Percentiles rank a stretch among this genome's conserved stretches.
These are phyloP conservation scores for Quercus suber DNA, from an alignment of 306 rosid genomes.

Conservation along the genomic window DNA sequence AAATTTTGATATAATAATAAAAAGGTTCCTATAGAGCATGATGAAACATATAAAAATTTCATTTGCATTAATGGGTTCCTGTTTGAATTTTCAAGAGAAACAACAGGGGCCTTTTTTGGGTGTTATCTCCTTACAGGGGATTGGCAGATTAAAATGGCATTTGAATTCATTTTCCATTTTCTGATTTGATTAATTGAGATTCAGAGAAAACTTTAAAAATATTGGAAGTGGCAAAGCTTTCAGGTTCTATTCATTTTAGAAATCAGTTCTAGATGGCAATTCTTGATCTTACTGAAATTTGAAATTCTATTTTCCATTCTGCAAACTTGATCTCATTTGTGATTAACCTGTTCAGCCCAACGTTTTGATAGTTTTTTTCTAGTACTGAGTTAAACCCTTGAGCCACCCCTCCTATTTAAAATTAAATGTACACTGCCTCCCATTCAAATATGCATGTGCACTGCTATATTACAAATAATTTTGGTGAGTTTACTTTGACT, in stretches of 20 bases:
- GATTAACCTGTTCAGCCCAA: neutral
- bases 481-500: neutral
- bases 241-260: neutral
- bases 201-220: neutral
- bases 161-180: neutral
- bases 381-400: neutral
- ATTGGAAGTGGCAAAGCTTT: neutral
- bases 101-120: too few relatives aligned
- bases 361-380: neutral
- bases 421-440: neutral
- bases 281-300: neutral
- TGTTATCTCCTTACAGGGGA: too few relatives aligned
- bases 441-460: neutral
- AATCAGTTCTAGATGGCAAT: neutral
- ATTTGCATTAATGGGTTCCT: neutral
- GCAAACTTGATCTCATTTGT: neutral
- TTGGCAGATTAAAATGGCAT: too few relatives aligned
- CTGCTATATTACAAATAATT: neutral
- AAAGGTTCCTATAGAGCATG: neutral
- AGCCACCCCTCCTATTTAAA: neutral
- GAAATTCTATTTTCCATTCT: neutral
- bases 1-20: conserved; percentile 5
- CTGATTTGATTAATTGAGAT: neutral
- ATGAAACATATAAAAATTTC: neutral
- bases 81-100: neutral